These are phyloP conservation scores for Termitomyces heimii DNA, from an alignment of 768 basidiomycete genomes.

Conservation along the genomic window DNA sequence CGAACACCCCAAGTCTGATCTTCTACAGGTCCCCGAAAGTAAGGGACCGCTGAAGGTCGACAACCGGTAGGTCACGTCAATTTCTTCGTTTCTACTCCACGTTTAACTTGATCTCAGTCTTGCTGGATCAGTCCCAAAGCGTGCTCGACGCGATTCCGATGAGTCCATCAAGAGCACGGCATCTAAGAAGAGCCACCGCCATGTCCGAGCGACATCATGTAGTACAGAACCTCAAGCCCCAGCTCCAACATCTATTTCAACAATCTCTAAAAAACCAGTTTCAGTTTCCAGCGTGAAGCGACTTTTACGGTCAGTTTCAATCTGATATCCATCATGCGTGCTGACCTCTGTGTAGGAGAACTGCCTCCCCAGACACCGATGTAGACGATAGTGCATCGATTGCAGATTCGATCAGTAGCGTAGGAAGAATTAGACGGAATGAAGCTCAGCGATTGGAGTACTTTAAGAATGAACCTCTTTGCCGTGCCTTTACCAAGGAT, in stretches of 20 bases:
- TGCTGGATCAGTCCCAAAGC: slow-evolving; percentile 23
- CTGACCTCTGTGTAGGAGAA: slow-evolving; percentile 13
- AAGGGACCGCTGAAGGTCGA: slow-evolving; percentile 18
- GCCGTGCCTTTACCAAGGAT: slow-evolving; percentile 49
- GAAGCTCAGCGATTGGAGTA: slow-evolving; percentile 61
- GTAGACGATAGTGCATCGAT: slow-evolving; percentile 46
- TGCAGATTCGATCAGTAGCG: slow-evolving; percentile 44
- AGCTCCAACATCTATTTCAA: slow-evolving; percentile 10
- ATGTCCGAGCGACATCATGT: slow-evolving; percentile 20
- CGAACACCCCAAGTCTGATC: neutral
- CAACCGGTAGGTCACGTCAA: slow-evolving; percentile 12
- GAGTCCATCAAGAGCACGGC: slow-evolving; percentile 10
- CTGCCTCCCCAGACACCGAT: slow-evolving; percentile 30
- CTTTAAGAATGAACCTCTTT: slow-evolving; percentile 56
- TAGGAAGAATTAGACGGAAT: slow-evolving; percentile 41
- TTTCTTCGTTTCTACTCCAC: neutral
- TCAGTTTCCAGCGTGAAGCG: slow-evolving; percentile 16
- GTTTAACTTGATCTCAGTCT: slow-evolving; percentile 13
- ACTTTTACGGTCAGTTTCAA: slow-evolving; percentile 18
- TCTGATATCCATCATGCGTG: too few species aligned
- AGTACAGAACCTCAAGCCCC: slow-evolving; percentile 14
- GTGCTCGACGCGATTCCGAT: slow-evolving; percentile 14
- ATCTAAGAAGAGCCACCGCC: slow-evolving; percentile 18
- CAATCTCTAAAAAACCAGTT: slow-evolving; percentile 16
- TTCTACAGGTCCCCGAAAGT: slow-evolving; percentile 15